Evolutionary conservation across 495 filamentous ascomycete genomes (phyloP).

Genomic region (Bombardia bombarda): DNA sequence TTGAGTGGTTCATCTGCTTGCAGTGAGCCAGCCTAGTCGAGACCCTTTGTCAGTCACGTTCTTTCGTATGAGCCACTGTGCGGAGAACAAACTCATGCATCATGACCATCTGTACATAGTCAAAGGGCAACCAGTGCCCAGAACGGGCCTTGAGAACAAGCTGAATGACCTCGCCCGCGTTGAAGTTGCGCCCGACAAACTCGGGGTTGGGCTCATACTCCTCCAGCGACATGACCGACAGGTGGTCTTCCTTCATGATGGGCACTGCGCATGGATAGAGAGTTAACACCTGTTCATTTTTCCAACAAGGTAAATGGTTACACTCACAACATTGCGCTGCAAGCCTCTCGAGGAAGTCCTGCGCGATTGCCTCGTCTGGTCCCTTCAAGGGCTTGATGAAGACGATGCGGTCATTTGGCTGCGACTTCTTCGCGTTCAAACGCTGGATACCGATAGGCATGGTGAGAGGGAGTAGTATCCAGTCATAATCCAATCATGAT

Average conservation of each 20-base stretch:
- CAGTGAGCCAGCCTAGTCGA: conserved; percentile 60
- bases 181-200: conserved; percentile 75
- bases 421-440: conserved; percentile 55
- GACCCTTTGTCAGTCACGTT: background rate
- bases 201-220: conserved; percentile 68
- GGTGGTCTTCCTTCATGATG: conserved; percentile 61
- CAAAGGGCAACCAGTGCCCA: conserved; percentile 64
- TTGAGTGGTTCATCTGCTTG: conserved; percentile 76
- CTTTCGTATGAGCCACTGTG: background rate
- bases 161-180: conserved; percentile 75
- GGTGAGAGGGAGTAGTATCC: no score
- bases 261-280: conserved; percentile 33
- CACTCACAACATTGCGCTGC: conserved; percentile 61
- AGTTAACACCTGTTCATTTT: background rate
- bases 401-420: conserved; percentile 60
- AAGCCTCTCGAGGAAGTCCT: conserved; percentile 66
- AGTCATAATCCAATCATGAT: no score
- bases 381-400: conserved; percentile 71
- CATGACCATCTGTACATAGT: conserved; percentile 79
- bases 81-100: conserved; percentile 50
- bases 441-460: conserved; percentile 66
- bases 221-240: conserved; percentile 65
- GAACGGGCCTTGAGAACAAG: conserved; percentile 59
- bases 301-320: background rate
- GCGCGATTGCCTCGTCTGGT: conserved; percentile 46